phyloP scores from a whole-genome alignment of 2,329 filamentous ascomycete species.

The Tolypocladium guangdongense region DNA sequence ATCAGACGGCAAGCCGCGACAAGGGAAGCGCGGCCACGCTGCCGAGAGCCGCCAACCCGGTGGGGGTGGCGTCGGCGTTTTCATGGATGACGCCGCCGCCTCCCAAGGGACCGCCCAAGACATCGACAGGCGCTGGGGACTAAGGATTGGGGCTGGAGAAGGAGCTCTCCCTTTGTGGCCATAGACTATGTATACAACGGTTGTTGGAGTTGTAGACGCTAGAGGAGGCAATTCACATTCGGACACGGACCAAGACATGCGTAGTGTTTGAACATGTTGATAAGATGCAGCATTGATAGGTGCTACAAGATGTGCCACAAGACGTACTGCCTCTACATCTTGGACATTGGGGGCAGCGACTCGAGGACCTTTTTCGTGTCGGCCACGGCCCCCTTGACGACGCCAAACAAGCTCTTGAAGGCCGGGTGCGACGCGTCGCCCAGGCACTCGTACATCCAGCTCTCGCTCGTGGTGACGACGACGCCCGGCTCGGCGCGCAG shows the following conservation, averaged over 20 bases:
- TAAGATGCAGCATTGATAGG: neutral
- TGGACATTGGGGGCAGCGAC: slow-evolving; percentile 47
- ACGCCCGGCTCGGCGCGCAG: slow-evolving; percentile 62
- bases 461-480: slow-evolving; percentile 76
- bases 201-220: neutral
- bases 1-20: slow-evolving; percentile 22
- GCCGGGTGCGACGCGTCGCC: slow-evolving; percentile 64
- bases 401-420: slow-evolving; percentile 60
- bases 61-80: slow-evolving; percentile 89
- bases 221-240: neutral
- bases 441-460: slow-evolving; percentile 79
- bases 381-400: slow-evolving; percentile 68
- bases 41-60: slow-evolving; percentile 63
- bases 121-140: slow-evolving; percentile 19
- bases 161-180: neutral
- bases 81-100: slow-evolving; percentile 65
- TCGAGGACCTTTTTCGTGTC: slow-evolving; percentile 61
- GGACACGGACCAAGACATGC: neutral
- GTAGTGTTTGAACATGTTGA: neutral
- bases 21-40: slow-evolving; percentile 26
- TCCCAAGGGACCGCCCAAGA: slow-evolving; percentile 17
- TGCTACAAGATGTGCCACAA: neutral
- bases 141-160: neutral
- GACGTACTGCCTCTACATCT: slow-evolving; percentile 28
- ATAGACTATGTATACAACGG: neutral